Evolutionary conservation across 2,329 filamentous ascomycete genomes (phyloP), one percentile per base, ranked within the genome.

Genomic region (Pseudogymnoascus sp.): DNA sequence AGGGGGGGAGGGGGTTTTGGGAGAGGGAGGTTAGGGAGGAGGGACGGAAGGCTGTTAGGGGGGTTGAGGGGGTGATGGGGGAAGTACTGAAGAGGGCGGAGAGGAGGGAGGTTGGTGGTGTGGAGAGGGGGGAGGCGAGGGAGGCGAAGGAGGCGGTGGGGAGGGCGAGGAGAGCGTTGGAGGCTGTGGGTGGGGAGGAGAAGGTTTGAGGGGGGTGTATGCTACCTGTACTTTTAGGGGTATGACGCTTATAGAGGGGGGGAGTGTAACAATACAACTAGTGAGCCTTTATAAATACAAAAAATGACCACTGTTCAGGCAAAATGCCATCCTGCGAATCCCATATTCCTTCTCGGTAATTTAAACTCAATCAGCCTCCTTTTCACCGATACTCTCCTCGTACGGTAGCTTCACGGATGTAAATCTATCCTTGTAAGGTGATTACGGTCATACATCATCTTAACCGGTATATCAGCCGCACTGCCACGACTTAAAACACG

Each of bases 11-110:
- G 29, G 71, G 70, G 5, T 86, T 82, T 69, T 87, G 85, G 85
- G 82, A 87, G 69, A 82, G 80, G 1, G 84, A 87, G 66, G 84
- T 87, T n/a, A 78, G 83, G 39, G 85, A 87, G 65, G 84, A 87
- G 63, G 85, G 85, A 1, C 80, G 85, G 67, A 86, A 86, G 72
- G 82, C 84, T 4, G 78, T 87, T 5, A 74, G 82, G 61, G 80
- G 76, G 4, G 79, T 81, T 1, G 85, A 87, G 70, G 74, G 77
- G 48, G 81, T 78, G 58, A 74, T 87, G 27, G 77, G 73, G 0
- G 72, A 77, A 8, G 77, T 80, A 18, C 70, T 87, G 13, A 61
- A 58, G 10, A 31, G 64, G 33, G 9, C 67, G n/a, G 55, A 61
- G n/a, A 61, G 55, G 5, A 18, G 15, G 18, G 29, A 15, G 5